These are phyloP conservation scores for Ramularia collo-cygni DNA, from an alignment of 2,329 filamentous ascomycete species.

Conservation along the genomic window DNA sequence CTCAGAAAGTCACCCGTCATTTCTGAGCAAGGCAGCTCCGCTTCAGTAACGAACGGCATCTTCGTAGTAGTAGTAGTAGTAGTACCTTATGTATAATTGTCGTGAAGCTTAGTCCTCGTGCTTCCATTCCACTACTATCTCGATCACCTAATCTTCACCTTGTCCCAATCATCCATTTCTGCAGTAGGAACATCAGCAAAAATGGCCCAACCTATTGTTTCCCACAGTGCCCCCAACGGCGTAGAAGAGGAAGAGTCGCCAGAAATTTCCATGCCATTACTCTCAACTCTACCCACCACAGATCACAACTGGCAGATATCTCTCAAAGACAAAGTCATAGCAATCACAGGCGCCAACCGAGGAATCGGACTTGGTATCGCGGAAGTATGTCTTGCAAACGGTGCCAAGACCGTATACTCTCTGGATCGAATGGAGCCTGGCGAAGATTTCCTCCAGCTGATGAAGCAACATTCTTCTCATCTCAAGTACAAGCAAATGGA, in stretches of 20 bases:
- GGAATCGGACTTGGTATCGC: constrained; percentile 27
- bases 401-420: constrained; percentile 24
- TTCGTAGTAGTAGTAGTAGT: no score
- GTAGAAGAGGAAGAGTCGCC: background rate
- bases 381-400: constrained; percentile 28
- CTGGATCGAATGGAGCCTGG: constrained; percentile 26
- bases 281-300: constrained; percentile 38
- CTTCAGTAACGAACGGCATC: no score
- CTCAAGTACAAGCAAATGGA: constrained; percentile 28
- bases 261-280: constrained; percentile 25
- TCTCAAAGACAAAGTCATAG: constrained; percentile 37
- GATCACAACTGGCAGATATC: constrained; percentile 42
- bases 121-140: no score
- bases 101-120: no score
- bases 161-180: no score
- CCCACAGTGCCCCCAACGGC: no score
- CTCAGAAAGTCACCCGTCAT: no score
- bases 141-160: no score
- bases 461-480: constrained; percentile 21
- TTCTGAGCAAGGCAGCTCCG: no score
- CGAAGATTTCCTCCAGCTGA: constrained; percentile 23
- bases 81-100: no score
- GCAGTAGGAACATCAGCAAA: no score
- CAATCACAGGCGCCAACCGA: constrained; percentile 32
- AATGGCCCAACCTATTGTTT: no score